phyloP scores from a whole-genome alignment of 805 yeast genomes.

The Lipomyces sp. region DNA sequence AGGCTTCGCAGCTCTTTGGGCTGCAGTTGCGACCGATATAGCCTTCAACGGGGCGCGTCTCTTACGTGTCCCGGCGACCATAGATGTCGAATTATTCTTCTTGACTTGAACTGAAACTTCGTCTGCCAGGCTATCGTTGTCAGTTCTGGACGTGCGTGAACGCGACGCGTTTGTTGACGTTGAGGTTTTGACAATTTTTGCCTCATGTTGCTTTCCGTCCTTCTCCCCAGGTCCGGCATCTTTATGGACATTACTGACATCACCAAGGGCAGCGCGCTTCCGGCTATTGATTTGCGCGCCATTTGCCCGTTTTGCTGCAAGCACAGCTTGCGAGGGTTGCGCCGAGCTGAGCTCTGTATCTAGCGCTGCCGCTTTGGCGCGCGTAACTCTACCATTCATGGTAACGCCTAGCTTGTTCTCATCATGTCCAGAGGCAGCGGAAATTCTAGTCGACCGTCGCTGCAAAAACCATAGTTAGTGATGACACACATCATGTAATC shows the following conservation, averaged over 20 bases:
- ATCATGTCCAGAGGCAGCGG: constrained; percentile 33
- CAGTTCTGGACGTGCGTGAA: constrained; percentile 19
- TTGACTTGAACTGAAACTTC: neutral
- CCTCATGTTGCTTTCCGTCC: constrained; percentile 24
- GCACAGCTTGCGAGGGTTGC: constrained; percentile 4
- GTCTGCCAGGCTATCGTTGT: neutral
- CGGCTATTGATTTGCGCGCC: constrained; percentile 33
- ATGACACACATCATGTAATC: neutral
- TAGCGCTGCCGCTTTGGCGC: constrained; percentile 34
- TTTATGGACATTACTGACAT: constrained; percentile 44
- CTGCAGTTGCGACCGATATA: constrained; percentile 13
- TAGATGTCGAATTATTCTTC: neutral
- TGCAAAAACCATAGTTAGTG: constrained; percentile 5
- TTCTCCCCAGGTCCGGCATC: constrained; percentile 20
- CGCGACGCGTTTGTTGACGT: constrained; percentile 23
- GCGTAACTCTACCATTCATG: constrained; percentile 30
- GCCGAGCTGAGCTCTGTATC: neutral
- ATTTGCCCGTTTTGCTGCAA: constrained; percentile 19
- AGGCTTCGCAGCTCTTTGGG: constrained; percentile 13
- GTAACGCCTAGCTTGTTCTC: constrained; percentile 29
- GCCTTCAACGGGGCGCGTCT: constrained; percentile 30
- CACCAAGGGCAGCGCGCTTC: constrained; percentile 47
- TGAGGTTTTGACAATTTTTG: constrained; percentile 31
- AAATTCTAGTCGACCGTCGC: constrained; percentile 35
- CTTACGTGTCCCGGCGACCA: constrained; percentile 14